Evolutionary conservation across 352 stramenopile genomes (phyloP).

Genomic region (Phytophthora syringae): DNA sequence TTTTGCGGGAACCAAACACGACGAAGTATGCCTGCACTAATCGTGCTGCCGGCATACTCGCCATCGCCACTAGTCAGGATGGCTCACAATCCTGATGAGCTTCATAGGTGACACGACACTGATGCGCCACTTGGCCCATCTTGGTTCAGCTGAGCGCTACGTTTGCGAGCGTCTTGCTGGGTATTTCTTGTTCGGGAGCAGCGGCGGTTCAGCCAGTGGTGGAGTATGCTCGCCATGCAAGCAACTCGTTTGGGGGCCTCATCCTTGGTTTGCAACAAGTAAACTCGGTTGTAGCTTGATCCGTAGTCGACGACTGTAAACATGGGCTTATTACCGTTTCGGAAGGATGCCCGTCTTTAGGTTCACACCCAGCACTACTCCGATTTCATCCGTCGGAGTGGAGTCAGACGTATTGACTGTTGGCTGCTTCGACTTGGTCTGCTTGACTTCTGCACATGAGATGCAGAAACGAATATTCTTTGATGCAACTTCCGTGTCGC

Average conservation of each 20-base stretch:
- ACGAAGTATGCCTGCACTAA: conserved; percentile 7
- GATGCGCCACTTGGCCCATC: not conserved
- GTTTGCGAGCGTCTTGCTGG: too few species aligned
- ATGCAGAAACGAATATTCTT: conserved; percentile 16
- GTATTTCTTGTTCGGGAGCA: too few species aligned
- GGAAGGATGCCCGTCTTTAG: conserved; percentile 11
- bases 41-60: conserved; percentile 1
- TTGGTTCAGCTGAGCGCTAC: not conserved
- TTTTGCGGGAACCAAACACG: conserved; percentile 13
- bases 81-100: not conserved
- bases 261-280: conserved; percentile 4
- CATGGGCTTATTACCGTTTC: conserved; percentile 12
- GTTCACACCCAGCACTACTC: conserved; percentile 12
- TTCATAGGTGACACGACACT: not conserved
- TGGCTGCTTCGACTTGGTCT: conserved; percentile 12
- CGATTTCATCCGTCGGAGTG: conserved; percentile 11
- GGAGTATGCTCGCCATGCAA: not conserved
- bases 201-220: too few species aligned
- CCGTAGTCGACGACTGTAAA: conserved; percentile 22
- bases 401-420: conserved; percentile 8
- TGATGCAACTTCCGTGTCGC: not conserved
- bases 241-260: not conserved
- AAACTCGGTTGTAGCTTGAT: conserved; percentile 14
- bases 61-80: not conserved
- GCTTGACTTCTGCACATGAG: conserved; percentile 20